Evolutionary conservation across 2,329 filamentous ascomycete genomes (phyloP).

Genomic region (Trichoderma semiorbis): DNA sequence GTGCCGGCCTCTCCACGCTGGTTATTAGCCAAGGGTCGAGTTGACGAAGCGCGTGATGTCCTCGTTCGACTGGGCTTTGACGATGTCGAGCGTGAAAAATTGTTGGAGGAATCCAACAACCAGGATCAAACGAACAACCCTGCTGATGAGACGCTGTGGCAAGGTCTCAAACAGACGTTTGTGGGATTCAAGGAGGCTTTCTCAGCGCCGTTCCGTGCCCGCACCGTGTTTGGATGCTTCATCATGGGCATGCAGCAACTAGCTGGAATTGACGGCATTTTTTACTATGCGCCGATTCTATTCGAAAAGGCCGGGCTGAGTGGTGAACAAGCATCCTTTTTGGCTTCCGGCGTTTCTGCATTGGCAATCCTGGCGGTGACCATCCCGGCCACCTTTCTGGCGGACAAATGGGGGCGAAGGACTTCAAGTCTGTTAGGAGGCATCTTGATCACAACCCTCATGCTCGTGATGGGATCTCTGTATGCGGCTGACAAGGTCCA

Average conservation of each 20-base stretch:
- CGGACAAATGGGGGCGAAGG: slow-evolving; percentile 55
- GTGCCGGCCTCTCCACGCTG: slow-evolving; percentile 54
- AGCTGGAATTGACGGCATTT: slow-evolving; percentile 57
- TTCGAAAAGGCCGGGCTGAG: slow-evolving; percentile 58
- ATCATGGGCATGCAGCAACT: slow-evolving; percentile 59
- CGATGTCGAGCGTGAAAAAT: slow-evolving; percentile 42
- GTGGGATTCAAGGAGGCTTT: slow-evolving; percentile 34
- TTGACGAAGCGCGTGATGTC: slow-evolving; percentile 41
- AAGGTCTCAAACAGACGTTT: slow-evolving; percentile 29
- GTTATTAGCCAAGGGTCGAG: slow-evolving; percentile 44
- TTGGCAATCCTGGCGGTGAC: slow-evolving; percentile 53
- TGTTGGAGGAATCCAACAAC: slow-evolving; percentile 27
- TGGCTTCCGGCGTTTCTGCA: slow-evolving; percentile 58
- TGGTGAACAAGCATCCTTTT: slow-evolving; percentile 49
- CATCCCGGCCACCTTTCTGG: slow-evolving; percentile 51
- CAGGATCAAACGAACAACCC: slow-evolving; percentile 18
- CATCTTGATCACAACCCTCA: slow-evolving; percentile 45
- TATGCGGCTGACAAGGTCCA: slow-evolving; percentile 44
- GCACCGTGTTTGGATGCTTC: slow-evolving; percentile 53
- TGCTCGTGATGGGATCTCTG: slow-evolving; percentile 51
- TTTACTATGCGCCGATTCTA: slow-evolving; percentile 59
- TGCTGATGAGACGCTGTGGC: slow-evolving; percentile 27
- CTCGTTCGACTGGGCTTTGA: slow-evolving; percentile 42
- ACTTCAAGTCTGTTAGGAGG: slow-evolving; percentile 53
- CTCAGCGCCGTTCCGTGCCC: slow-evolving; percentile 37